phyloP scores from a whole-genome alignment of 139 green algal species.

The Coelastrella sp. region DNA sequence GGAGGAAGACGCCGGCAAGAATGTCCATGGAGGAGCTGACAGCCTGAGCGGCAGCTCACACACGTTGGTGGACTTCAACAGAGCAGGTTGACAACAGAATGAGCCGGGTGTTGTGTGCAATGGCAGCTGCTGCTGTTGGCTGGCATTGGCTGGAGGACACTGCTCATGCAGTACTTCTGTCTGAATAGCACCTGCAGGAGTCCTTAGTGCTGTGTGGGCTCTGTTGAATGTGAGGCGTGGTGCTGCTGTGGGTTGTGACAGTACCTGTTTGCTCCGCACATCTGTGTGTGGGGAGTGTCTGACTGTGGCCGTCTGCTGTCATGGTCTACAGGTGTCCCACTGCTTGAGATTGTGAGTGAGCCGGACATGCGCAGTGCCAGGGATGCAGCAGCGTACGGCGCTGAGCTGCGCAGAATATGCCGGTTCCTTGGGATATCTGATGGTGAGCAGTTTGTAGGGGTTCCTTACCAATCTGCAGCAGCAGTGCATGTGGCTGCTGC shows the following conservation, averaged over 20 bases:
- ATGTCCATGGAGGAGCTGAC: slow-evolving; percentile 81
- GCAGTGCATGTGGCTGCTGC: too few species aligned
- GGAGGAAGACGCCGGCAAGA: slow-evolving; percentile 98
- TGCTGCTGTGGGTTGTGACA: not conserved
- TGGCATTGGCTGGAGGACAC: too few species aligned
- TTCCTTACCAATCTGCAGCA: too few species aligned
- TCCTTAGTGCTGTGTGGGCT: not conserved
- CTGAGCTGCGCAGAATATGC: slow-evolving; percentile 92
- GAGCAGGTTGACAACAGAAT: slow-evolving; percentile 66
- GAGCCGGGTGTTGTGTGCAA: not conserved
- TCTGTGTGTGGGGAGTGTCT: too few species aligned
- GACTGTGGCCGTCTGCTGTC: not conserved
- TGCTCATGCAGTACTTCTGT: too few species aligned
- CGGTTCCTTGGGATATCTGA: slow-evolving; percentile 88
- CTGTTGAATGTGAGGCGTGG: not conserved
- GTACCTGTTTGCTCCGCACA: not conserved
- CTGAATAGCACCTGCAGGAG: too few species aligned
- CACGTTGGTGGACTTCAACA: slow-evolving; percentile 93
- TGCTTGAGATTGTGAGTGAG: slow-evolving; percentile 97
- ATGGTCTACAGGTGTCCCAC: slow-evolving; percentile 73
- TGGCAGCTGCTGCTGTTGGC: not conserved
- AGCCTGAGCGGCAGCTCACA: slow-evolving; percentile 75
- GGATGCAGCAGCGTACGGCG: slow-evolving; percentile 93
- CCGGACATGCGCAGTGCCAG: slow-evolving; percentile 92
- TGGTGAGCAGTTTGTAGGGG: slow-evolving; percentile 21